phyloP scores from a whole-genome alignment of 768 basidiomycete genomes.

The Auricularia sp. region DNA sequence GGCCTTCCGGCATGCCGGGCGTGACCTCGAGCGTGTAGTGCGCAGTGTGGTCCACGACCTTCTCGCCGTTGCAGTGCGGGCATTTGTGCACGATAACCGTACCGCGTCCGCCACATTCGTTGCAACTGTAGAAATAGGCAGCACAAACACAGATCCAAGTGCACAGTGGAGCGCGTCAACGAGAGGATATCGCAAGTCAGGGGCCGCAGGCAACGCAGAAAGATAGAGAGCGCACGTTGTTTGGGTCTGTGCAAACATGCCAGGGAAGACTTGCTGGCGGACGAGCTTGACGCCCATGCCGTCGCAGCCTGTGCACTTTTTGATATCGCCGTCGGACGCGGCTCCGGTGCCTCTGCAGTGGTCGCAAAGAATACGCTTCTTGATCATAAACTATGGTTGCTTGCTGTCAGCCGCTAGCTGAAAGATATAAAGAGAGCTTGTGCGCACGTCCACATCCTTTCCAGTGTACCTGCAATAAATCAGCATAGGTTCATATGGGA shows the following conservation, averaged over 20 bases:
- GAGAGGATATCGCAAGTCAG: neutral
- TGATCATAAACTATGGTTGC: constrained; percentile 71
- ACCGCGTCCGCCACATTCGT: constrained; percentile 78
- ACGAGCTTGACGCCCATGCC: constrained; percentile 79
- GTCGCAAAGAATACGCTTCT: constrained; percentile 88
- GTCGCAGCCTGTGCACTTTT: constrained; percentile 73
- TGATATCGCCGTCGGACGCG: constrained; percentile 78
- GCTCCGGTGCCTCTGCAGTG: constrained; percentile 96
- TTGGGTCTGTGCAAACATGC: constrained; percentile 89
- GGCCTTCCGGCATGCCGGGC: constrained; percentile 85
- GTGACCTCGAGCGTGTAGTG: constrained; percentile 79
- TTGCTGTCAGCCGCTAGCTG: neutral
- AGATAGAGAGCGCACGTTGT: constrained; percentile 40
- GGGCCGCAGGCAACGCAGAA: neutral
- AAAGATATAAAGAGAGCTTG: neutral
- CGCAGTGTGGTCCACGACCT: constrained; percentile 72
- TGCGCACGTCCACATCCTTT: constrained; percentile 66
- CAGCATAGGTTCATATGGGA: neutral
- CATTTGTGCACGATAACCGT: constrained; percentile 68
- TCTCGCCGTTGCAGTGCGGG: constrained; percentile 71
- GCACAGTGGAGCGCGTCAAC: no score
- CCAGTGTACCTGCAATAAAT: constrained; percentile 58
- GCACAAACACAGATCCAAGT: neutral
- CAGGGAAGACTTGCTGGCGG: constrained; percentile 93
- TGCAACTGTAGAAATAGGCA: constrained; percentile 26